Evolutionary conservation across 352 stramenopile species (phyloP), one percentile per base, ranked within the genome.

Genomic region (Globisporangium barbulae): DNA sequence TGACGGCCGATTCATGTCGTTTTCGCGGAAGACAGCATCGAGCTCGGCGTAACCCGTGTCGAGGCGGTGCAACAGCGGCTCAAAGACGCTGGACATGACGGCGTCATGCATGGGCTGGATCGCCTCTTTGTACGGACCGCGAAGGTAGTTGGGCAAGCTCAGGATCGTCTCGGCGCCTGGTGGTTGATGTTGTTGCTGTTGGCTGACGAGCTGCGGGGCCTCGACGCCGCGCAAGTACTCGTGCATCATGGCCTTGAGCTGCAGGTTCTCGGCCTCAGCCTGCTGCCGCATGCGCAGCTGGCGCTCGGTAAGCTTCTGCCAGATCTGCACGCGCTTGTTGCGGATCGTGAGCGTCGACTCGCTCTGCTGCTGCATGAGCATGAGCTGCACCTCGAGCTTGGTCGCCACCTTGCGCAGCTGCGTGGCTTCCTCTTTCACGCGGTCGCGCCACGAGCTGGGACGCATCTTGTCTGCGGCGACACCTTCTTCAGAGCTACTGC

Each of bases 251-350:
- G 33, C n/a, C 39, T 49, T 49, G 22, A 59, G 53, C 53, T 59
- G 12, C 37, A 45, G 8, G 53, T 59, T 59, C 37, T 59, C 53
- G 2, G 33, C 10, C 33, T 59, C 53, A 21, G 53, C 53, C 7
- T 15, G 33, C 33, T 54, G 48, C 10, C 30, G 25, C 48, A 21
- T n/a, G 3, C 25, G 25, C n/a, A 54, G 48, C n/a, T 59, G 53
- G 7, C 31, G 31, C 17, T 21, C 37, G 1, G 30, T 4, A 2
- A 59, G 19, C 8, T 17, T 9, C 53, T 47, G 30, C 53, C 53
- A 59, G 12, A 44, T 59, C 53, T 44, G 53, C n/a, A 22, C 13
- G 2, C 31, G 28, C 53, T 59, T 59, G 33, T n/a, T 25, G 10
- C n/a, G n/a, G 12, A 30, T 9, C 28, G 30, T n/a, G 6, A 19